Percentiles rank a stretch among this genome's conserved stretches.
Evolutionary conservation across 768 basidiomycete genomes (phyloP).

Genomic region (Phlebiopsis gigantea): DNA sequence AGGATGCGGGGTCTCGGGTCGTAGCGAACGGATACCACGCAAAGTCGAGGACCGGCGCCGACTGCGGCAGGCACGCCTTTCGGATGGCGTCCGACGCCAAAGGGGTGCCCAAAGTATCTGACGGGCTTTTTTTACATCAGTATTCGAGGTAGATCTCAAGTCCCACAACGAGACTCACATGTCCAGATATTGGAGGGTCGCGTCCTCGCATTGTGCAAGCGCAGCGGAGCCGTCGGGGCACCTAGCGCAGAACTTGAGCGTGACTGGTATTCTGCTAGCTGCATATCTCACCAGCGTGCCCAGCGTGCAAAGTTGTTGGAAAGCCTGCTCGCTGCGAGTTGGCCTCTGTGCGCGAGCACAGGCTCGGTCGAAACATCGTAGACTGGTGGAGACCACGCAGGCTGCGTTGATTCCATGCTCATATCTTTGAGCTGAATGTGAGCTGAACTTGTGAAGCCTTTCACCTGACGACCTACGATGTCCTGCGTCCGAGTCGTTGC

Average conservation of each 20-base stretch:
- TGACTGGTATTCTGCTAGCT: background rate
- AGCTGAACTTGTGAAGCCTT: too few species aligned
- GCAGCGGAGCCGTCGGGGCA: constrained; percentile 68
- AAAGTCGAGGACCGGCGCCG: constrained; percentile 73
- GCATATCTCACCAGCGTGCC: constrained; percentile 45
- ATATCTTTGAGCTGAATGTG: too few species aligned
- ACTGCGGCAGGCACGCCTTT: constrained; percentile 34
- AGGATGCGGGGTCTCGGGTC: constrained; percentile 49
- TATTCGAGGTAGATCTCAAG: too few species aligned
- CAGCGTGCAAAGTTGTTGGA: constrained; percentile 47
- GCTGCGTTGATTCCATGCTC: background rate
- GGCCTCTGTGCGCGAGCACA: background rate
- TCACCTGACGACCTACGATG: too few species aligned
- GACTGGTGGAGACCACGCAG: constrained; percentile 27
- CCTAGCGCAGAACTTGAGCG: constrained; percentile 34
- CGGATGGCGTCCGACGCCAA: too few species aligned
- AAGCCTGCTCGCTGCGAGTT: constrained; percentile 5
- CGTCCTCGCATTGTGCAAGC: constrained; percentile 68
- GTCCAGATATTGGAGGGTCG: constrained; percentile 51
- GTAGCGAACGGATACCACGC: constrained; percentile 84
- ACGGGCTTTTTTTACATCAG: too few species aligned
- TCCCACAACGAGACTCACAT: constrained; percentile 43
- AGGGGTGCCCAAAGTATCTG: background rate
- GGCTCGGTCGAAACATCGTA: constrained; percentile 24
- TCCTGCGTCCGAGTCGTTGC: too few species aligned